These are phyloP conservation scores for Salvia hispanica DNA, from an alignment of 257 asterid species.

Conservation along the genomic window DNA sequence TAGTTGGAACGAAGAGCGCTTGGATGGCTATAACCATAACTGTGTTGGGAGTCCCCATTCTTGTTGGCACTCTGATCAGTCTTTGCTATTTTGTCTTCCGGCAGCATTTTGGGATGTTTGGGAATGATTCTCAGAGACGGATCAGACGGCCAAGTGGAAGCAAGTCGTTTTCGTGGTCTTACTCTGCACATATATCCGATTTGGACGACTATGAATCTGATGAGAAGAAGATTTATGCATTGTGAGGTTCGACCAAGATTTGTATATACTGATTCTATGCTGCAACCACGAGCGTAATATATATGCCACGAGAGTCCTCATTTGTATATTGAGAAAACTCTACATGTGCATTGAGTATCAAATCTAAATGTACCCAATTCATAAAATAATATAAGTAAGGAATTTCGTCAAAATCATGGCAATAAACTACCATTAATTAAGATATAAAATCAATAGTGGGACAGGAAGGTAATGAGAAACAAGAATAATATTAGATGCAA, in stretches of 20 bases:
- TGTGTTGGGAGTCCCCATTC: constrained; percentile 76
- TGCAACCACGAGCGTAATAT: neutral
- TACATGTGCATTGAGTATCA: too few species aligned
- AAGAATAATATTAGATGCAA: neutral
- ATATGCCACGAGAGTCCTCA: neutral
- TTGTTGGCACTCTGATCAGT: constrained; percentile 73
- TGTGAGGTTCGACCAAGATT: constrained; percentile 35
- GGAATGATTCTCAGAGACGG: constrained; percentile 81
- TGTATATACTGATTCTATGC: neutral
- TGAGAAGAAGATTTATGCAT: constrained; percentile 85
- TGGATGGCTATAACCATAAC: constrained; percentile 91
- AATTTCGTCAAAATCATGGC: too few species aligned
- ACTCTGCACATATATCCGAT: constrained; percentile 76
- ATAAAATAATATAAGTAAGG: too few species aligned
- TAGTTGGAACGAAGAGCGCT: constrained; percentile 67
- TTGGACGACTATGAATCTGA: constrained; percentile 82
- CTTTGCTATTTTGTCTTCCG: constrained; percentile 87
- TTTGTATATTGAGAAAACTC: neutral
- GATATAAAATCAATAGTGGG: neutral
- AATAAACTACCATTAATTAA: neutral
- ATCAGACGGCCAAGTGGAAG: constrained; percentile 83
- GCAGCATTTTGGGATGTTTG: constrained; percentile 81
- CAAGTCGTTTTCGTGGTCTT: constrained; percentile 90
- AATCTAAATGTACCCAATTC: too few species aligned
- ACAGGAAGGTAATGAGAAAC: neutral